Evolutionary conservation across 2,329 filamentous ascomycete species (phyloP).

Genomic region (Fusarium sp.): DNA sequence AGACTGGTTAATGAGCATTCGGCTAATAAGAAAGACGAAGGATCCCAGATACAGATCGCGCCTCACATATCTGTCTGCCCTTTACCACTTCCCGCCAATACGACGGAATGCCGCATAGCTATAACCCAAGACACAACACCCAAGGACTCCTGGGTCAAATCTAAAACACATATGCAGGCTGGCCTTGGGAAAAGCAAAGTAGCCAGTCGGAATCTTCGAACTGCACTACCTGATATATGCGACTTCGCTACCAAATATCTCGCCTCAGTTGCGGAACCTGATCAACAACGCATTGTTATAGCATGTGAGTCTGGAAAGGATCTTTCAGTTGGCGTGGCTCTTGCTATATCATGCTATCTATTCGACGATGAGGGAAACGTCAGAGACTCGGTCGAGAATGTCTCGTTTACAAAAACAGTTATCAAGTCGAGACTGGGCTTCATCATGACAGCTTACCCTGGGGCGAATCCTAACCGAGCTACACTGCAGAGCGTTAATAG

Average conservation of each 20-base stretch:
- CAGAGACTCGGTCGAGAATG: slow-evolving; percentile 40
- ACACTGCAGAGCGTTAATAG: slow-evolving; percentile 94
- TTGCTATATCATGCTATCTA: slow-evolving; percentile 81
- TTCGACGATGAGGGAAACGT: slow-evolving; percentile 72
- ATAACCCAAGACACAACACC: slow-evolving; percentile 59
- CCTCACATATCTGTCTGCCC: slow-evolving; percentile 54
- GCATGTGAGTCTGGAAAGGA: slow-evolving; percentile 84
- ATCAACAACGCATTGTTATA: slow-evolving; percentile 61
- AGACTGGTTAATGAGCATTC: slow-evolving; percentile 54
- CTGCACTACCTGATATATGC: slow-evolving; percentile 73
- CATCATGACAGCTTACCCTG: slow-evolving; percentile 82
- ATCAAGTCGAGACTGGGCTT: slow-evolving; percentile 84
- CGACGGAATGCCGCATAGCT: slow-evolving; percentile 55
- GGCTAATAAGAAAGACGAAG: slow-evolving; percentile 18
- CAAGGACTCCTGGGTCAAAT: slow-evolving; percentile 56
- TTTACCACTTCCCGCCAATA: slow-evolving; percentile 44
- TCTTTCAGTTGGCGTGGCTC: slow-evolving; percentile 79
- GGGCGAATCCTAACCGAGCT: slow-evolving; percentile 84
- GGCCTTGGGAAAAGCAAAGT: slow-evolving; percentile 78
- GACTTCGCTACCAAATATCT: slow-evolving; percentile 63
- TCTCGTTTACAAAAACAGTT: slow-evolving; percentile 74
- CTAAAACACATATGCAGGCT: slow-evolving; percentile 63
- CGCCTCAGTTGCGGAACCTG: not conserved
- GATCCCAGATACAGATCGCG: slow-evolving; percentile 49
- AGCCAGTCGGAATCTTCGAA: slow-evolving; percentile 85